phyloP scores from a whole-genome alignment of 1,284 basidiomycete genomes.

The Schizophyllum amplum region DNA sequence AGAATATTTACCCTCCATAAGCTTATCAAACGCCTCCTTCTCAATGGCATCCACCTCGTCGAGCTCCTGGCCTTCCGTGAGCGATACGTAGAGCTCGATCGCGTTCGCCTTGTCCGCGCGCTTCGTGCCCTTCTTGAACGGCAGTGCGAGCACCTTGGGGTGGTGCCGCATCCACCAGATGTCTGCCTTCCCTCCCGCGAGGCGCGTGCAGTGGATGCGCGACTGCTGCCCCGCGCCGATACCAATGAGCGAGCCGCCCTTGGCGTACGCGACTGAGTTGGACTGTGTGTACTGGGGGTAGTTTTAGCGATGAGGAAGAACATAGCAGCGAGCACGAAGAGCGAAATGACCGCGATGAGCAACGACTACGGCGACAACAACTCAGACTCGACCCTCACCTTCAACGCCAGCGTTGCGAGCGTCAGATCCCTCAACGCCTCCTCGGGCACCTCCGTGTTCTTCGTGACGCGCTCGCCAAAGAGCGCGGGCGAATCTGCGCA shows the following conservation, averaged over 20 bases:
- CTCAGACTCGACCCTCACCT: constrained; percentile 22
- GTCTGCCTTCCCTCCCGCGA: constrained; percentile 97
- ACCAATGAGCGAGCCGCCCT: constrained; percentile 89
- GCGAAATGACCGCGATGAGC: too few relatives aligned
- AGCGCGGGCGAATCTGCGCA: constrained; percentile 78
- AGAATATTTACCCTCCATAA: constrained; percentile 57
- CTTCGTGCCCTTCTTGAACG: constrained; percentile 97
- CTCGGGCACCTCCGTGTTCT: constrained; percentile 78
- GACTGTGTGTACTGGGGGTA: constrained; percentile 81
- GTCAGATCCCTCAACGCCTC: constrained; percentile 80
- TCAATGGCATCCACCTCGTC: constrained; percentile 86
- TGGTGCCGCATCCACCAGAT: constrained; percentile 99
- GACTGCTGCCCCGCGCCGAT: constrained; percentile 98
- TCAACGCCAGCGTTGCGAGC: constrained; percentile 92
- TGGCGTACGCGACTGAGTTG: constrained; percentile 96
- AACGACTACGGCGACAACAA: too few relatives aligned
- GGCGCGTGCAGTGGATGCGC: constrained; percentile 97
- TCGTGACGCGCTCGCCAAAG: constrained; percentile 85
- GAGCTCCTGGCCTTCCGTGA: constrained; percentile 68
- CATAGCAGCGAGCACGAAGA: too few relatives aligned
- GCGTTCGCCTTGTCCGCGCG: constrained; percentile 98
- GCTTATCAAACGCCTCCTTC: constrained; percentile 83
- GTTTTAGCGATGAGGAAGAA: too few relatives aligned
- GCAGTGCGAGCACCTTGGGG: constrained; percentile 82
- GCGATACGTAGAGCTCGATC: constrained; percentile 85